Conservation (phyloP, 768 basidiomycete species). For the Tylopilus vinaceipallidus region DNA sequence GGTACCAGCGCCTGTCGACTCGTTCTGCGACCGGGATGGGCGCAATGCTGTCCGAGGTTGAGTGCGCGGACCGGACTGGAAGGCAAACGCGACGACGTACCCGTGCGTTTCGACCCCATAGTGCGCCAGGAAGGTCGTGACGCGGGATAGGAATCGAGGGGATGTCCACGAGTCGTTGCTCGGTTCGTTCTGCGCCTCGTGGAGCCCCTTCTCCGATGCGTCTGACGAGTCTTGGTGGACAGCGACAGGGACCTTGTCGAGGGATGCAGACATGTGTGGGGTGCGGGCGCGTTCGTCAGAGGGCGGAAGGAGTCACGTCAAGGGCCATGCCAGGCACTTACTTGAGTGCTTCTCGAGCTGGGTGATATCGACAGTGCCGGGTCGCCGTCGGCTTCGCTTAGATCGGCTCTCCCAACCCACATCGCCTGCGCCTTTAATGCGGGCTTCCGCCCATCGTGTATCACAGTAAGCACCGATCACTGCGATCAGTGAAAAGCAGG, state of each 20-base stretch:
- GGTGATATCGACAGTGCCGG: no score
- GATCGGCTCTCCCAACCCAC: no score
- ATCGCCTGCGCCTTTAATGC: no score
- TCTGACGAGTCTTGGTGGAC: background rate
- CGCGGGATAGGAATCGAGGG: slow-evolving; percentile 16
- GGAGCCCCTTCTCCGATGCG: slow-evolving; percentile 1
- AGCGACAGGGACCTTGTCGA: background rate
- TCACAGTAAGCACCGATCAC: no score
- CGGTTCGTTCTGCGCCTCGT: background rate
- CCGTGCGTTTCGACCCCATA: slow-evolving; percentile 44
- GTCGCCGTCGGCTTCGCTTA: no score
- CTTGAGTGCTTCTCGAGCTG: no score
- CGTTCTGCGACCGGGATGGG: slow-evolving; percentile 38
- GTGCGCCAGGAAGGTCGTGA: slow-evolving; percentile 29
- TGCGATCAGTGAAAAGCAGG: no score
- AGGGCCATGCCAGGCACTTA: no score
- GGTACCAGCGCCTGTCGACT: slow-evolving; percentile 42
- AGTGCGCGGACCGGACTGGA: background rate
- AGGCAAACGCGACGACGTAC: slow-evolving; percentile 24
- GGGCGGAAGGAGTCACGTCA: background rate
- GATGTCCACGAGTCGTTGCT: background rate
- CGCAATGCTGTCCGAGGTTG: slow-evolving; percentile 30
- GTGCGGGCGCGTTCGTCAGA: background rate
- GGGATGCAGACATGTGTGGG: slow-evolving; percentile 3
- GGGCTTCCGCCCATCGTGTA: no score